phyloP scores from a whole-genome alignment of 2,329 filamentous ascomycete genomes.

The Xylariomycetidae sp. region DNA sequence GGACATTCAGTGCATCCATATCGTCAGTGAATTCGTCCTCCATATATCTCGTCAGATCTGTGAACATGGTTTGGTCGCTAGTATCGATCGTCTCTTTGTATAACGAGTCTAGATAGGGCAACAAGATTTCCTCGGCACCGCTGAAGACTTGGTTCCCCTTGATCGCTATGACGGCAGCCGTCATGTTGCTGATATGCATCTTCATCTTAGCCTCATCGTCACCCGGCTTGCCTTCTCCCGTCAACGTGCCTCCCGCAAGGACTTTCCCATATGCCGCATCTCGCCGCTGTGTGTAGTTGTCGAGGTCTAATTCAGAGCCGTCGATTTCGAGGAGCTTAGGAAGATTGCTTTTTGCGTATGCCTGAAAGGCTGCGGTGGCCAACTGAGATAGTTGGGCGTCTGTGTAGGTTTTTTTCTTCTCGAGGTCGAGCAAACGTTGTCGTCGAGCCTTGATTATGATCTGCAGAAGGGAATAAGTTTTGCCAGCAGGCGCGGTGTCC shows the following conservation, averaged over 20 bases:
- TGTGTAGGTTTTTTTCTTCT: constrained; percentile 64
- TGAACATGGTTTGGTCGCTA: constrained; percentile 70
- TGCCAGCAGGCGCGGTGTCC: too few species aligned
- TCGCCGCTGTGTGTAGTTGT: constrained; percentile 45
- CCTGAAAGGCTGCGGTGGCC: constrained; percentile 48
- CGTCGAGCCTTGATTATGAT: constrained; percentile 64
- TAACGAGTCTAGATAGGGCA: constrained; percentile 75
- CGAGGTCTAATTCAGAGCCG: constrained; percentile 38
- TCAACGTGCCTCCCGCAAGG: constrained; percentile 50
- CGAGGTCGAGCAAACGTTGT: constrained; percentile 74
- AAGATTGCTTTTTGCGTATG: constrained; percentile 52
- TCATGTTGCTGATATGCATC: constrained; percentile 74
- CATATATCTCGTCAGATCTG: constrained; percentile 77
- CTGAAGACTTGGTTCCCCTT: constrained; percentile 46
- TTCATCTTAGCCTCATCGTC: constrained; percentile 84
- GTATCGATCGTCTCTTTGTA: constrained; percentile 60
- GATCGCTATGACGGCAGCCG: constrained; percentile 46
- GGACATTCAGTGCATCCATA: constrained; percentile 80
- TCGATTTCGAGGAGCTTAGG: constrained; percentile 44
- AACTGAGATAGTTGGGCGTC: constrained; percentile 42
- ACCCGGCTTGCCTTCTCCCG: constrained; percentile 56
- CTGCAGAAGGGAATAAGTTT: constrained; percentile 36
- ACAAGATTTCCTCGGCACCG: constrained; percentile 61
- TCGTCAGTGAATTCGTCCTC: constrained; percentile 86
- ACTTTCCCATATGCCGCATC: constrained; percentile 51